Conservation (phyloP, 2,329 filamentous ascomycete genomes). For the Fusarium sp. region DNA sequence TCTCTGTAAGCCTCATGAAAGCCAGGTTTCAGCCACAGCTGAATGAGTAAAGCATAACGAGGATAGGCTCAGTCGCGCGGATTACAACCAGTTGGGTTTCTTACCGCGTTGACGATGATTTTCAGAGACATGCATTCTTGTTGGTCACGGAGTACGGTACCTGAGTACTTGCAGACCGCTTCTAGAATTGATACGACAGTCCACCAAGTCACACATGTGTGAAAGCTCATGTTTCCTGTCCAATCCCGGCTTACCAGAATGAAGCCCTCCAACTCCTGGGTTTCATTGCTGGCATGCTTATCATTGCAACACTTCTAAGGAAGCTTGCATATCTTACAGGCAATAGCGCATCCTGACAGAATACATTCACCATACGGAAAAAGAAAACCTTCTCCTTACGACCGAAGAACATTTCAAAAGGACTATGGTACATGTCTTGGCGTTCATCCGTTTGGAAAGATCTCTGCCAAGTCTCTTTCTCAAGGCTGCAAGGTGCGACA, state of each 20-base stretch:
- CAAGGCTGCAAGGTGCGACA: slow-evolving; percentile 4
- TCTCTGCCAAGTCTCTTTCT: background rate
- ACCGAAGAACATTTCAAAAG: slow-evolving; percentile 9
- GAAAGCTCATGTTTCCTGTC: slow-evolving; percentile 11
- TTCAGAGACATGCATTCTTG: background rate
- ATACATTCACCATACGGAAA: background rate
- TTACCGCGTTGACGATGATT: slow-evolving; percentile 6
- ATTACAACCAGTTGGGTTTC: slow-evolving; percentile 2
- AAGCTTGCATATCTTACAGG: slow-evolving; percentile 10
- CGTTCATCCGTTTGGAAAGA: background rate
- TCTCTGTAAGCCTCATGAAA: background rate
- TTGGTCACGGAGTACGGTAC: background rate
- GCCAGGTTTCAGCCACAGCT: slow-evolving; percentile 31
- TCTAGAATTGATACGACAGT: background rate
- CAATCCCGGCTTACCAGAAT: slow-evolving; percentile 32
- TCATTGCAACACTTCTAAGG: slow-evolving; percentile 3
- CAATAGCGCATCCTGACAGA: slow-evolving; percentile 1
- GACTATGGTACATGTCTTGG: slow-evolving; percentile 4
- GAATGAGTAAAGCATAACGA: slow-evolving; percentile 10
- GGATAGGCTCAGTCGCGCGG: slow-evolving; percentile 6
- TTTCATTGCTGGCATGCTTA: slow-evolving; percentile 8
- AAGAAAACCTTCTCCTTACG: slow-evolving; percentile 7
- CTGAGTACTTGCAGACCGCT: slow-evolving; percentile 18
- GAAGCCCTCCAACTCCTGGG: slow-evolving; percentile 23
- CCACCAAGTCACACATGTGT: background rate